A percentile compares a stretch with the other conserved stretches of the same genome.
Conservation (phyloP, 2,329 filamentous ascomycete species). For the Aspergillus piperis region DNA sequence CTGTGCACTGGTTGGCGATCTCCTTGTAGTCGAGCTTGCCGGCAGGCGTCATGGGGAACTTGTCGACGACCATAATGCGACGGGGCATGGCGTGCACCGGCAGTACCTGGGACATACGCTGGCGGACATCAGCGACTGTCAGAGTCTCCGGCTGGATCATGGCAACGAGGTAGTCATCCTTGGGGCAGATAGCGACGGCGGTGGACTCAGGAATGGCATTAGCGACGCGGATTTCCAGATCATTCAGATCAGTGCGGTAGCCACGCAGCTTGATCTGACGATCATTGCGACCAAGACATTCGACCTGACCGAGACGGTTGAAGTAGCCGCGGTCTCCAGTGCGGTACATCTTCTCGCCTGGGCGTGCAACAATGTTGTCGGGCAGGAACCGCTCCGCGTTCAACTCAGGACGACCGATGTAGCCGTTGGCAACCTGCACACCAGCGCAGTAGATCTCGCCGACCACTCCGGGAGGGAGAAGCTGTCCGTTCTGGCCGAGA, state of each 20-base stretch:
- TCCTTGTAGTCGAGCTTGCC: conserved; percentile 14
- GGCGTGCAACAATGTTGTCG: conserved; percentile 28
- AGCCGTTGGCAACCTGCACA: conserved; percentile 47
- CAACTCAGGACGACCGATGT: conserved; percentile 31
- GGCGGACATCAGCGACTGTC: neutral
- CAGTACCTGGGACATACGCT: conserved; percentile 6
- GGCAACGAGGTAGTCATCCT: conserved; percentile 1
- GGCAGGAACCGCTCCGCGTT: conserved; percentile 31
- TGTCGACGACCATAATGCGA: conserved; percentile 7
- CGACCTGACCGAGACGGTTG: conserved; percentile 39
- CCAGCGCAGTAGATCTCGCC: conserved; percentile 50
- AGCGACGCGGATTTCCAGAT: conserved; percentile 21
- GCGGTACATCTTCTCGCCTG: conserved; percentile 38
- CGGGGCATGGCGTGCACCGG: conserved; percentile 10
- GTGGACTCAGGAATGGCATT: neutral
- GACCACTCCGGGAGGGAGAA: conserved; percentile 36
- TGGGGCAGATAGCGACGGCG: conserved; percentile 1
- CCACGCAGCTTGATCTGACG: conserved; percentile 44
- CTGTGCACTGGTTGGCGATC: neutral
- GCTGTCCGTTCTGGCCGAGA: conserved; percentile 36
- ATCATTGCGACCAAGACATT: conserved; percentile 46
- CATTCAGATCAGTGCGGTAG: conserved; percentile 44
- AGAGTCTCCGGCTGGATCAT: neutral
- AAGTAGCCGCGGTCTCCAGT: conserved; percentile 46
- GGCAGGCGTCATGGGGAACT: conserved; percentile 7